A percentile compares a stretch with the other conserved stretches of the same genome.
phyloP scores from a whole-genome alignment of 257 asterid genomes.

The Jacaranda mimosifolia region DNA sequence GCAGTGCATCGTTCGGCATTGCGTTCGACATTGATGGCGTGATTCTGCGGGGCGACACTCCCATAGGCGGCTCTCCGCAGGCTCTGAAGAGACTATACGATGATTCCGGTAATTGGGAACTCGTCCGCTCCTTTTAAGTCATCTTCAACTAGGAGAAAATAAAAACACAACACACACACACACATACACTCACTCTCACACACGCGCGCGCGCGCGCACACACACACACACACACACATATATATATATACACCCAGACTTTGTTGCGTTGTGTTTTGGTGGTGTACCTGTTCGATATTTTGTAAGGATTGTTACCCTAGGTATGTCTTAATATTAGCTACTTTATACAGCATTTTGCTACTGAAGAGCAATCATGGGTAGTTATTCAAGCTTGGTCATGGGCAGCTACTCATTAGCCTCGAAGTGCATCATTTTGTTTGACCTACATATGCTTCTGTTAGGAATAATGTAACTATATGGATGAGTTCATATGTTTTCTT shows the following conservation, averaged over 20 bases:
- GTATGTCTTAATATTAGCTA: conserved; percentile 1
- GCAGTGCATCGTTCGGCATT: conserved; percentile 71
- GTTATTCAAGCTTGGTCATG: not conserved
- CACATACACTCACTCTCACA: no score
- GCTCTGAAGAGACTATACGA: conserved; percentile 80
- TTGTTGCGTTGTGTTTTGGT: not conserved
- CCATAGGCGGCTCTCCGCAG: conserved; percentile 84
- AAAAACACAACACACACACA: no score
- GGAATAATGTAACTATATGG: conserved; percentile 1
- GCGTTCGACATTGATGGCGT: conserved; percentile 99
- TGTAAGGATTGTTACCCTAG: not conserved
- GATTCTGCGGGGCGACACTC: conserved; percentile 74
- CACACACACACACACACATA: no score
- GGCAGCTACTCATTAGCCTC: not conserved
- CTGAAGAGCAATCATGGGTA: conserved; percentile 4
- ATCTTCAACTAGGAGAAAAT: not conserved
- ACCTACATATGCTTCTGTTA: not conserved
- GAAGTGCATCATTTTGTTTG: not conserved
- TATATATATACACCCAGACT: not conserved
- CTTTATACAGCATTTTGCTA: conserved; percentile 13
- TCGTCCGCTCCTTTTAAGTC: not conserved
- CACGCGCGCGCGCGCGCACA: no score
- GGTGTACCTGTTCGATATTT: not conserved
- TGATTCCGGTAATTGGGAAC: conserved; percentile 52
- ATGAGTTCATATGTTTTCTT: conserved; percentile 11